A percentile compares a stretch with the other conserved stretches of the same genome.
These are phyloP conservation scores for Kwoniella pini DNA, from an alignment of 768 basidiomycete species.

Conservation along the genomic window DNA sequence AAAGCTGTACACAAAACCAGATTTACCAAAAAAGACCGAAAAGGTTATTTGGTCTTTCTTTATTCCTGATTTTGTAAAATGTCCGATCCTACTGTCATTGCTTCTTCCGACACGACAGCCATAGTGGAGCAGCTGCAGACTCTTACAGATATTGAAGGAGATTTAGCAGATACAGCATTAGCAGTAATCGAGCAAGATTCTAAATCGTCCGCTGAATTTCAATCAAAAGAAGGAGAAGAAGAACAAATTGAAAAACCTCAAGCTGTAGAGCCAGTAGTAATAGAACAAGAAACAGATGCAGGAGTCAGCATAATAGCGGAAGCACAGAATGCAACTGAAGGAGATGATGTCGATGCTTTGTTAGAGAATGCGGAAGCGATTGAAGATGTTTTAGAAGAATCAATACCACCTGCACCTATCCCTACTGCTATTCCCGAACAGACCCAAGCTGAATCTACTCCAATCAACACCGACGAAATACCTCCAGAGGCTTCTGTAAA, in stretches of 20 bases:
- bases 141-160: conserved; percentile 44
- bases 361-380: conserved; percentile 34
- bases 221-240: background rate
- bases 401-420: conserved; percentile 37
- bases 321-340: conserved; percentile 9
- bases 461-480: background rate
- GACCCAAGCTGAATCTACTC: background rate
- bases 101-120: conserved; percentile 15
- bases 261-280: background rate
- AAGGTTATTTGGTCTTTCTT: background rate
- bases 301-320: background rate
- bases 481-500: background rate
- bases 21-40: too few species aligned
- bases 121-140: conserved; percentile 39
- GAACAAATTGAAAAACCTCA: background rate
- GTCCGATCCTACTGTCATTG: background rate
- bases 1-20: too few species aligned
- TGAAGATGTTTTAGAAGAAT: conserved; percentile 34
- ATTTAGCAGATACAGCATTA: conserved; percentile 41
- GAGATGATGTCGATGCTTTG: conserved; percentile 5
- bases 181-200: conserved; percentile 24
- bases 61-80: background rate
- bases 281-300: too few species aligned
- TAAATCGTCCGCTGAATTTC: background rate
- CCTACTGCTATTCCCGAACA: conserved; percentile 20